A percentile compares a stretch with the other conserved stretches of the same genome.
These are phyloP conservation scores for Blastobotrys capitulatus DNA, from an alignment of 1,139 yeast species.

Conservation along the genomic window DNA sequence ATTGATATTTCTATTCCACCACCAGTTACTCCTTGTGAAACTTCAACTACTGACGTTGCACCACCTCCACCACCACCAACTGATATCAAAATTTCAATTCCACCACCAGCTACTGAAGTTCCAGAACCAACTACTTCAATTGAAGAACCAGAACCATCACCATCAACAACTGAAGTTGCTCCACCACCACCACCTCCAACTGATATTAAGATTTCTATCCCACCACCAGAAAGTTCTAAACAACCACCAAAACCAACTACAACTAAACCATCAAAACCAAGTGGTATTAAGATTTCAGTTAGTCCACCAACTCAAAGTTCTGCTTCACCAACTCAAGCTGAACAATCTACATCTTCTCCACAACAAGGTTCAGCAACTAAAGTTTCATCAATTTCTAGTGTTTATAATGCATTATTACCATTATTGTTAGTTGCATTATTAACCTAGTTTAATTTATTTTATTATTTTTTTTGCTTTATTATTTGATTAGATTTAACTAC, in stretches of 20 bases:
- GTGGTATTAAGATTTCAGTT: not conserved
- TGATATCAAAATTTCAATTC: not conserved
- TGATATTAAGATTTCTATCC: not conserved
- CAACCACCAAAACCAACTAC: not conserved
- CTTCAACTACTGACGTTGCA: not conserved
- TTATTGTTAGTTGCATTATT: not conserved
- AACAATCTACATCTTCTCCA: not conserved
- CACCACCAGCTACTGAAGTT: not conserved
- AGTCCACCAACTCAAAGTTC: not conserved
- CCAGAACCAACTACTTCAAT: not conserved
- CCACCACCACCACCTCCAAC: not conserved
- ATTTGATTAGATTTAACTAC: too few relatives aligned
- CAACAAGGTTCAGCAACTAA: not conserved
- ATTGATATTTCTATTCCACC: not conserved
- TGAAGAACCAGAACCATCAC: not conserved
- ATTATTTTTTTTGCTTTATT: not conserved
- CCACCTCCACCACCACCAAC: not conserved
- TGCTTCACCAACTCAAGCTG: not conserved
- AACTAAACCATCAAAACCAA: not conserved
- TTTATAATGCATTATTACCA: not conserved
- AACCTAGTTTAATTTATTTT: not conserved
- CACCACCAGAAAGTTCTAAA: not conserved
- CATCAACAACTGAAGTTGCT: not conserved
- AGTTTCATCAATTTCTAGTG: not conserved
- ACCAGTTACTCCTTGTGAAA: not conserved